phyloP scores from a whole-genome alignment of 2,329 filamentous ascomycete genomes.

The Pseudocercospora cruenta region DNA sequence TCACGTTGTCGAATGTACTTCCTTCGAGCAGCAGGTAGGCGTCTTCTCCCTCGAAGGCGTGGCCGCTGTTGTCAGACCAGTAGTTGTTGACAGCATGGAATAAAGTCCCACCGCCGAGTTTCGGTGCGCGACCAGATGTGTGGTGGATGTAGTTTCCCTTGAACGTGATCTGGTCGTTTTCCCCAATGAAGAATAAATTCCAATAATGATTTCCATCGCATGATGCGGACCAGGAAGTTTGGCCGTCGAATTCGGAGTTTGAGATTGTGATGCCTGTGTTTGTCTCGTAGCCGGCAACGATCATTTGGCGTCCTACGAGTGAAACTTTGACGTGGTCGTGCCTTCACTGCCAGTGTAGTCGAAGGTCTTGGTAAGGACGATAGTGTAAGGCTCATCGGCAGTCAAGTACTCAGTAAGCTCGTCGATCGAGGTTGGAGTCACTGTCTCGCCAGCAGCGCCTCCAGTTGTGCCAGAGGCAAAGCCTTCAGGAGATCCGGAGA shows the following conservation, averaged over 20 bases:
- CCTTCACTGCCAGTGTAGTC: constrained; percentile 62
- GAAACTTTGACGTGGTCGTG: constrained; percentile 48
- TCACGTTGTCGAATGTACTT: constrained; percentile 25
- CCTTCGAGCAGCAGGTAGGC: constrained; percentile 33
- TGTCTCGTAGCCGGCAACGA: constrained; percentile 60
- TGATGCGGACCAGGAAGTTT: constrained; percentile 57
- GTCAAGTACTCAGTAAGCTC: constrained; percentile 64
- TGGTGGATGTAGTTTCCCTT: constrained; percentile 66
- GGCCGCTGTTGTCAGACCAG: constrained; percentile 59
- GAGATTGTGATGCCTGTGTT: constrained; percentile 62
- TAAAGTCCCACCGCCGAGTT: constrained; percentile 59
- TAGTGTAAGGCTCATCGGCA: constrained; percentile 58
- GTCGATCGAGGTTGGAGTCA: constrained; percentile 43
- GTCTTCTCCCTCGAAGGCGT: constrained; percentile 50
- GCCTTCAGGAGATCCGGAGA: constrained; percentile 48
- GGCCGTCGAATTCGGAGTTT: constrained; percentile 63
- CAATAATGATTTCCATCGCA: constrained; percentile 56
- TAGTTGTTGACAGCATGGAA: constrained; percentile 67
- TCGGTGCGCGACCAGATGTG: constrained; percentile 60
- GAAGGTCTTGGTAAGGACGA: constrained; percentile 59
- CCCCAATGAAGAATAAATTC: constrained; percentile 56
- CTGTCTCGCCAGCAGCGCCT: constrained; percentile 56
- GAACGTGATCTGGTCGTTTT: constrained; percentile 60
- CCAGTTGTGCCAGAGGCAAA: constrained; percentile 62
- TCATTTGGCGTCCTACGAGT: constrained; percentile 63